phyloP scores from a whole-genome alignment of 2,329 filamentous ascomycete genomes.

The Sarocladium oryzae region DNA sequence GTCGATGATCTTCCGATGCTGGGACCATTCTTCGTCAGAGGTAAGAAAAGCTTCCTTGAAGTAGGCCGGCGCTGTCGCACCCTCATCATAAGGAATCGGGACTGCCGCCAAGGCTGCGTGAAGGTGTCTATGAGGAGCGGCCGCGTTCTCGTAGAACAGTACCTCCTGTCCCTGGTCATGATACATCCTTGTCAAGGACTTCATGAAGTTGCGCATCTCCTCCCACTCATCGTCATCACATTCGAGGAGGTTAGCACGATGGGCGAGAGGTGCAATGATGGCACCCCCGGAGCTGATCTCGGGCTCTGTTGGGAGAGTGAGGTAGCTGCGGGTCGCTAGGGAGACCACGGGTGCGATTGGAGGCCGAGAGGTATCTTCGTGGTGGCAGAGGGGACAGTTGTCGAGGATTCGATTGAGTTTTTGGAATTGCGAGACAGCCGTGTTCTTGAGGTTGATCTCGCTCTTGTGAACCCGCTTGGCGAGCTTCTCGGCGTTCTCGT shows the following conservation, averaged over 20 bases:
- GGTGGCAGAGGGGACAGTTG: constrained; percentile 82
- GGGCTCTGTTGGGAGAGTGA: constrained; percentile 85
- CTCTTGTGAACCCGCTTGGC: constrained; percentile 83
- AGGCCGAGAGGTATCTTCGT: constrained; percentile 69
- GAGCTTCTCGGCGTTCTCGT: constrained; percentile 89
- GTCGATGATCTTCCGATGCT: constrained; percentile 92
- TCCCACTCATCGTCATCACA: constrained; percentile 99
- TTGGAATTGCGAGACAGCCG: constrained; percentile 81
- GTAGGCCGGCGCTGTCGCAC: constrained; percentile 85
- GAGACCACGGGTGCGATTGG: constrained; percentile 82
- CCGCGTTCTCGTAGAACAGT: constrained; percentile 96
- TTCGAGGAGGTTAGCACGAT: constrained; percentile 85
- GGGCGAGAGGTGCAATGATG: constrained; percentile 82
- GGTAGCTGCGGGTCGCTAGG: constrained; percentile 75
- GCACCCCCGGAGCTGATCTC: constrained; percentile 79
- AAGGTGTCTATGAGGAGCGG: constrained; percentile 65
- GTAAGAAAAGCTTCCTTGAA: constrained; percentile 91
- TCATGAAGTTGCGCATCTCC: constrained; percentile 98
- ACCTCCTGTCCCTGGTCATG: constrained; percentile 88
- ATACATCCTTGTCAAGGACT: constrained; percentile 87
- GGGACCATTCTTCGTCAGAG: constrained; percentile 87
- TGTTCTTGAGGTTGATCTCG: constrained; percentile 79
- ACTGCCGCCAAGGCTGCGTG: constrained; percentile 84
- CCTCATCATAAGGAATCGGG: constrained; percentile 85
- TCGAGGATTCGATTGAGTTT: constrained; percentile 84